Base-by-base conservation (phyloP, 768 basidiomycete species). In the Cyclocybe cylindracea region DNA sequence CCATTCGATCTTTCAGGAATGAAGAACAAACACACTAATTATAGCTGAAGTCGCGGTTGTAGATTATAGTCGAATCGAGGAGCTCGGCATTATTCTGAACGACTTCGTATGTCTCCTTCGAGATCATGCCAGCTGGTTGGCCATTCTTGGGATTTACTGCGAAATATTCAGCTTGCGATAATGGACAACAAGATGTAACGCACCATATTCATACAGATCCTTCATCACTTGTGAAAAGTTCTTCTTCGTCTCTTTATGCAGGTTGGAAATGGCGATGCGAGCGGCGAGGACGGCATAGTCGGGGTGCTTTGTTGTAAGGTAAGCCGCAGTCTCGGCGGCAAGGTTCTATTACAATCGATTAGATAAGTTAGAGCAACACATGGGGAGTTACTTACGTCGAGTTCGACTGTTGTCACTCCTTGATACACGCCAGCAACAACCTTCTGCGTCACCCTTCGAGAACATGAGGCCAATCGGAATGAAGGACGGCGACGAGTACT, bases 161-260 rank as follows among this genome's bases (percentile, higher is more conserved):
- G 16, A 38, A 24, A 19, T 35, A 16, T 16, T 44, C 32, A 46
- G n/a, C 42, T 86, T 61, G 1, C 41, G 1, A 61, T 31, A 18
- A 40, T 34, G 38, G 29, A 32, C 31, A 3, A 13, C 29, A 3
- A 32, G 34, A 29, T 7, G 7, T 40, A 16, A 66, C 83, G 19
- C 57, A 94, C 94, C 76, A 75, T 95, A 98, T 41, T 82, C 75
- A 68, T 98, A 92, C 35, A 99, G 75, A 66, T 98, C 95, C 53
- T 84, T 84, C 64, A 99, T 80, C 57, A 99, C 96, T 53, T 86
- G 82, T 1, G 93, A 94, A 68, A 99, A 98, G 60, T 75, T 91
- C 78, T 98, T 98, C 77, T 94, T 98, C 13, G 97, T 98, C 74
- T 99, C 96, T 65, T 99, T 98, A 82, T 99, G 97, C 9, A 98